Base-by-base conservation (phyloP, 2,329 filamentous ascomycete species). In the Botrytis cinerea region DNA sequence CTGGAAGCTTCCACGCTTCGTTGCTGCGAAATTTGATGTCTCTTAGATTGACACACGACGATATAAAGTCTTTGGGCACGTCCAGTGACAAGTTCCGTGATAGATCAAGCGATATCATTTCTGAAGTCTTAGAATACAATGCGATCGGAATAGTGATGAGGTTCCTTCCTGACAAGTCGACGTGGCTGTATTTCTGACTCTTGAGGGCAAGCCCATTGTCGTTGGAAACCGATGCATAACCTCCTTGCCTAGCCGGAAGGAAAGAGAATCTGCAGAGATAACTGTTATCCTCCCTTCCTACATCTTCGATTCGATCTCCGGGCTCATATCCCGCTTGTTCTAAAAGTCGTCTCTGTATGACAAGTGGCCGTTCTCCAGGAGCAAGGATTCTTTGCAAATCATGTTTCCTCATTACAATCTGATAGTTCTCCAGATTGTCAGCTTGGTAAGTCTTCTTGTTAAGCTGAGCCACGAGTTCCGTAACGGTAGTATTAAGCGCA, bases 21-120 rank as follows among this genome's bases (percentile, higher is more conserved):
- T 98, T 98, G 80, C 94, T 95, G 78, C 93, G 94, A 82, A 92
- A 99, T 80, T 97, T 97, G 86, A 99, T 96, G 81, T 99, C 96
- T 69, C 95, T 90, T 32, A 99, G 85, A 79, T 95, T 94, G 78
- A 92, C 90, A 83, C 96, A 99, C 43, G 93, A 93, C 81, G 97
- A 94, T 72, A 99, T 95, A 81, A 99, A 99, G 82, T 99, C 96
- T 80, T 94, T 94, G 0, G 96, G 96, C 22, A 99, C 91, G 78
- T 98, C 94, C 43, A 99, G 86, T 0, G 94, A 96, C 62, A 98
- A 84, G 78, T 99, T 99, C 54, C 93, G 90, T 1, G 96, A 98
- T 16, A 99, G 86, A 80, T 99, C 98, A 57, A 99, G 87, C 0
- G 94, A 97, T 72, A 97, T 95, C 78, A 99, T 98, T 80, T 99